Percentiles rank a stretch among this genome's conserved stretches.
Evolutionary conservation across 495 filamentous ascomycete genomes (phyloP).

Genomic region (Neurospora sp.): DNA sequence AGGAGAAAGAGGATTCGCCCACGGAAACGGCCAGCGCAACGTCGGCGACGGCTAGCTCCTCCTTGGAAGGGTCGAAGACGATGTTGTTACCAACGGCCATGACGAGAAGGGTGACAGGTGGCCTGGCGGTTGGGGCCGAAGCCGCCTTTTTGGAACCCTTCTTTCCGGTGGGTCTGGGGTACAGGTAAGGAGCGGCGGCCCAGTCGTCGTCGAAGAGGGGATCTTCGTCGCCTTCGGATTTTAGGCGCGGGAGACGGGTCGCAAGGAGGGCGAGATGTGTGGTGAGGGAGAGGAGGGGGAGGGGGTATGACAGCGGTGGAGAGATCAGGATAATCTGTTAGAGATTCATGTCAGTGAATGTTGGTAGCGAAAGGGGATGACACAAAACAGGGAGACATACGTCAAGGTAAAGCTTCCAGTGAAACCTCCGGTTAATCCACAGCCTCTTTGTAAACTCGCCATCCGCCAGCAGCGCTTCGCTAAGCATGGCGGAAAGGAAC

Average conservation of each 20-base stretch:
- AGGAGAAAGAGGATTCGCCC: conserved; percentile 20
- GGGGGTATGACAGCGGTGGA: conserved; percentile 79
- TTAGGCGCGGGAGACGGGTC: conserved; percentile 71
- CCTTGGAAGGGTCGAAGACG: conserved; percentile 83
- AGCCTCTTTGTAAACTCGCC: conserved; percentile 60
- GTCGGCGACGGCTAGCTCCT: conserved; percentile 89
- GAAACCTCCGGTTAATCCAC: conserved; percentile 78
- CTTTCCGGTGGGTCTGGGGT: conserved; percentile 36
- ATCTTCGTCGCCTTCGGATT: conserved; percentile 83
- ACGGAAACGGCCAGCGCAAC: conserved; percentile 73
- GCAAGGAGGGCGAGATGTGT: conserved; percentile 92
- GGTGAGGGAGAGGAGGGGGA: conserved; percentile 84
- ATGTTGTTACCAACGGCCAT: conserved; percentile 78
- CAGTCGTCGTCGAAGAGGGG: conserved; percentile 98
- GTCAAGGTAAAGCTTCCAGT: conserved; percentile 95
- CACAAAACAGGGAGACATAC: conserved; percentile 40
- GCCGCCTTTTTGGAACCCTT: conserved; percentile 6
- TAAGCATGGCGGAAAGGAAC: conserved; percentile 76
- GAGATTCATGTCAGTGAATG: conserved; percentile 6
- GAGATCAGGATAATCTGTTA: conserved; percentile 83
- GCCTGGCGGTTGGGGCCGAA: conserved; percentile 27
- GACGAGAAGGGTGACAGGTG: conserved; percentile 83
- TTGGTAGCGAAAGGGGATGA: neutral
- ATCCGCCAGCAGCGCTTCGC: conserved; percentile 74
- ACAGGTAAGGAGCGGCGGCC: conserved; percentile 69